These are phyloP conservation scores for Alternaria triticimaculans DNA, from an alignment of 2,329 filamentous ascomycete species.

Conservation along the genomic window DNA sequence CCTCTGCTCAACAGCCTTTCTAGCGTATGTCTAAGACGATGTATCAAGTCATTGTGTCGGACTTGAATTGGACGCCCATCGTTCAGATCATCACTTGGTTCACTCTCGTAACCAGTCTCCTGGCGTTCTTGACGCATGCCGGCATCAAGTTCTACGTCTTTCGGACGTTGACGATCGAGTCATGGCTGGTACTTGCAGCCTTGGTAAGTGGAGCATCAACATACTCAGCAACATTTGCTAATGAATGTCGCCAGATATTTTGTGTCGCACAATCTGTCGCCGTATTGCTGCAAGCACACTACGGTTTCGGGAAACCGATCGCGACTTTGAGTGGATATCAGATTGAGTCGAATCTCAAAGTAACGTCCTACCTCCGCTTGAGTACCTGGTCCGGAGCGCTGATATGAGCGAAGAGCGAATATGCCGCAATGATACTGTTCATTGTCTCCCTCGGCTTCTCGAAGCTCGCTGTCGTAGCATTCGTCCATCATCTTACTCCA, in stretches of 20 bases:
- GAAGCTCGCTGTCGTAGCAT: constrained; percentile 35
- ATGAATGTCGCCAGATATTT: constrained; percentile 17
- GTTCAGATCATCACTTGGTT: constrained; percentile 36
- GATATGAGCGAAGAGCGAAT: constrained; percentile 27
- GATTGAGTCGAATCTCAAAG: constrained; percentile 21
- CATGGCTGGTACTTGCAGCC: constrained; percentile 20
- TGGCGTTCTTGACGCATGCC: constrained; percentile 29
- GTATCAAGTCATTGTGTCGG: constrained; percentile 24
- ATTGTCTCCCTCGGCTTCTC: constrained; percentile 34
- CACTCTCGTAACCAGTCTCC: constrained; percentile 20
- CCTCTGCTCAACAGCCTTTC: background rate
- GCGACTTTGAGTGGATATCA: constrained; percentile 13
- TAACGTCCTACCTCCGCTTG: background rate
- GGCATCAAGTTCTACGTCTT: constrained; percentile 29
- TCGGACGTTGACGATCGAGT: constrained; percentile 19
- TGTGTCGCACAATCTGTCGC: constrained; percentile 26
- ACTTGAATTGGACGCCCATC: constrained; percentile 28
- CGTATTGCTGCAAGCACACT: constrained; percentile 20
- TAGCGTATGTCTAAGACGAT: constrained; percentile 6
- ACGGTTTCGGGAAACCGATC: constrained; percentile 31
- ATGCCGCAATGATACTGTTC: constrained; percentile 33
- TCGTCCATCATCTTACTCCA: constrained; percentile 31
- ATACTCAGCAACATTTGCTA: background rate
- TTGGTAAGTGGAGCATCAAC: constrained; percentile 13
- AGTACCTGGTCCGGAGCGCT: background rate